These are phyloP conservation scores for Cytospora paraplurivora DNA, from an alignment of 2,329 filamentous ascomycete genomes.

Conservation along the genomic window DNA sequence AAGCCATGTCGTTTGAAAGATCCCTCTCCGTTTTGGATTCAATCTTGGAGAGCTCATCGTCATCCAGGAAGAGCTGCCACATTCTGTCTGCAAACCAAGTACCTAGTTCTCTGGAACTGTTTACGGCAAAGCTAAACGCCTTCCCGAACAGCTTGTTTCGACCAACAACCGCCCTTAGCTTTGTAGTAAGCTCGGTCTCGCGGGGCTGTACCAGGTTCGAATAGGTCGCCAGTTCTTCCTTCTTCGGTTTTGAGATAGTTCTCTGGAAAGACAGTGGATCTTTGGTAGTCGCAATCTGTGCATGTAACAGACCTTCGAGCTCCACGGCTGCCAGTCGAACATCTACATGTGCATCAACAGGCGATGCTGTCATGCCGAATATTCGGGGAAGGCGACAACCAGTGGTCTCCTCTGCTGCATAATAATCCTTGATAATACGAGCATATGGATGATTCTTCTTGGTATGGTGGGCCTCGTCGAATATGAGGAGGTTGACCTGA, in stretches of 20 bases:
- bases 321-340: conserved; percentile 69
- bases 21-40: conserved; percentile 53
- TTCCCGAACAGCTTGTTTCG: conserved; percentile 52
- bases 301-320: conserved; percentile 76
- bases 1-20: conserved; percentile 25
- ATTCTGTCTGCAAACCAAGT: conserved; percentile 82
- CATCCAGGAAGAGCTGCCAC: conserved; percentile 71
- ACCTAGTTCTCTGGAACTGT: conserved; percentile 69
- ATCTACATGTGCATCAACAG: conserved; percentile 80
- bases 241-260: conserved; percentile 59
- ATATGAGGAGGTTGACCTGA: conserved; percentile 86
- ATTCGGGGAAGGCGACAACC: conserved; percentile 64
- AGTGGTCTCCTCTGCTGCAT: conserved; percentile 46
- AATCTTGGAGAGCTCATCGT: conserved; percentile 63
- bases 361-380: conserved; percentile 96
- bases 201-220: conserved; percentile 50
- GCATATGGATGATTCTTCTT: conserved; percentile 95
- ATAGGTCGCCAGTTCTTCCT: conserved; percentile 61
- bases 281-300: conserved; percentile 75
- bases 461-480: conserved; percentile 94
- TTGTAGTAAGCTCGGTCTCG: conserved; percentile 65
- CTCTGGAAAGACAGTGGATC: conserved; percentile 59
- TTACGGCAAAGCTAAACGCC: conserved; percentile 60
- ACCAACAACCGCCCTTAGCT: conserved; percentile 51
- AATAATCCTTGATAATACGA: conserved; percentile 86